phyloP scores from a whole-genome alignment of 2,329 filamentous ascomycete genomes.

The Trichoderma asperellum region DNA sequence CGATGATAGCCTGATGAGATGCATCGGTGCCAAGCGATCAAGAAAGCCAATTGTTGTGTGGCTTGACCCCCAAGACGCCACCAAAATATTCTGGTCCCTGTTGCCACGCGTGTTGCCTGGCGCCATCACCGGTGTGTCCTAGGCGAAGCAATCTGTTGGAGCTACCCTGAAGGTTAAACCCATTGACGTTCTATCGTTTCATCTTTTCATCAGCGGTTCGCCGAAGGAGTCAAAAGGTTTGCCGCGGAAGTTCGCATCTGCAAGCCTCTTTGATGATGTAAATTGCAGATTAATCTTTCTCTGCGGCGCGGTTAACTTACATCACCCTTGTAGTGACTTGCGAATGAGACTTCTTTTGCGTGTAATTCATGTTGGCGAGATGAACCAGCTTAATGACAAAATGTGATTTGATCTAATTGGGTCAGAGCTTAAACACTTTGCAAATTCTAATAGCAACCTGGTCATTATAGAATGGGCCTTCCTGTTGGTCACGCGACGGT shows the following conservation, averaged over 20 bases:
- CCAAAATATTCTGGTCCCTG: slow-evolving; percentile 11
- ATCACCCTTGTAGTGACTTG: neutral
- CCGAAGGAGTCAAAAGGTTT: neutral
- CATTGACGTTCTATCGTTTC: slow-evolving; percentile 6
- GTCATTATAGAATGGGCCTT: slow-evolving; percentile 67
- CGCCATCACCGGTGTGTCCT: neutral
- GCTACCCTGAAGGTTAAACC: slow-evolving; percentile 18
- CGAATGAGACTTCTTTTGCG: neutral
- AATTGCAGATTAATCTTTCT: neutral
- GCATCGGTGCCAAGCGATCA: neutral
- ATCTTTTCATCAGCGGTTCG: neutral
- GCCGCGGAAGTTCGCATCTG: neutral
- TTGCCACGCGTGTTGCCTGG: slow-evolving; percentile 4
- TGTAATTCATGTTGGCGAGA: neutral
- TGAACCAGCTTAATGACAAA: neutral
- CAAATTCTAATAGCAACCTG: slow-evolving; percentile 61
- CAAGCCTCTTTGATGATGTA: neutral
- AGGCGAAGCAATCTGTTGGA: neutral
- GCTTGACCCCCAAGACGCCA: slow-evolving; percentile 10
- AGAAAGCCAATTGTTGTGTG: slow-evolving; percentile 4
- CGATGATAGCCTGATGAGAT: neutral
- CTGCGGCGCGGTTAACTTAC: neutral
- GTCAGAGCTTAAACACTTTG: slow-evolving; percentile 36
- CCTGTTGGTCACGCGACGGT: slow-evolving; percentile 48
- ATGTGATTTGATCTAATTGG: neutral